Evolutionary conservation across 2,329 filamentous ascomycete species (phyloP).

Genomic region (Neofusicoccum ribis): DNA sequence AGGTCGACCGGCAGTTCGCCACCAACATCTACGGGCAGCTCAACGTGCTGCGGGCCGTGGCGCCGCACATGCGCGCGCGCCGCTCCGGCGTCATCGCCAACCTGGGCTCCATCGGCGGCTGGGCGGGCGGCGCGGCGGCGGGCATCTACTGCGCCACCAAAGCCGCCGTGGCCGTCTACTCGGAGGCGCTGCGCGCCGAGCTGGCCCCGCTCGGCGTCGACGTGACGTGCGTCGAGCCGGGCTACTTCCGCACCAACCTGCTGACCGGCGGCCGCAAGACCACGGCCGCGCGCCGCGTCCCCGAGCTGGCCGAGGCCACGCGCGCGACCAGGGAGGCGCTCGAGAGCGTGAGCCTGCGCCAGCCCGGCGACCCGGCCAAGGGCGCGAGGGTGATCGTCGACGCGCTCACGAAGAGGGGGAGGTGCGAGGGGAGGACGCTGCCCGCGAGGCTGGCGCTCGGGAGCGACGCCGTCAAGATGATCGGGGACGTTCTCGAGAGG

Average conservation of each 20-base stretch:
- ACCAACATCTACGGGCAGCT: slow-evolving; percentile 95
- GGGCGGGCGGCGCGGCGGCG: slow-evolving; percentile 80
- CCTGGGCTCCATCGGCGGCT: slow-evolving; percentile 83
- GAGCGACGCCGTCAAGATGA: neutral
- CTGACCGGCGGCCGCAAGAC: neutral
- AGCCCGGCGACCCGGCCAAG: slow-evolving; percentile 58
- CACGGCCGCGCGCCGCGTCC: slow-evolving; percentile 26
- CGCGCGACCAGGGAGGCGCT: neutral
- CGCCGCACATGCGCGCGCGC: slow-evolving; percentile 76
- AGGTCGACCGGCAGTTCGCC: slow-evolving; percentile 78
- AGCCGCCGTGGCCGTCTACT: slow-evolving; percentile 81
- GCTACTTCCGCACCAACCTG: slow-evolving; percentile 42
- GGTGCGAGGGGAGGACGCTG: slow-evolving; percentile 29
- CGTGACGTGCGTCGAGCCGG: slow-evolving; percentile 86
- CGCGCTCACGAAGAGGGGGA: slow-evolving; percentile 53
- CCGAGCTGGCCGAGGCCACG: slow-evolving; percentile 29
- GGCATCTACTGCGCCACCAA: slow-evolving; percentile 94
- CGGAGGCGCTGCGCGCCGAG: slow-evolving; percentile 79
- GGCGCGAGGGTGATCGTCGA: slow-evolving; percentile 56
- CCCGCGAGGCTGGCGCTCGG: neutral
- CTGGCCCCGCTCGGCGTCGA: slow-evolving; percentile 67
- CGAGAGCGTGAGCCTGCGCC: slow-evolving; percentile 25
- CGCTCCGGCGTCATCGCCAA: slow-evolving; percentile 94
- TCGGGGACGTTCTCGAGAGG: neutral
- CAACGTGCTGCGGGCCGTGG: slow-evolving; percentile 89